These are phyloP conservation scores for Licmophora abbreviata DNA, from an alignment of 108 stramenopile species.

Conservation along the genomic window DNA sequence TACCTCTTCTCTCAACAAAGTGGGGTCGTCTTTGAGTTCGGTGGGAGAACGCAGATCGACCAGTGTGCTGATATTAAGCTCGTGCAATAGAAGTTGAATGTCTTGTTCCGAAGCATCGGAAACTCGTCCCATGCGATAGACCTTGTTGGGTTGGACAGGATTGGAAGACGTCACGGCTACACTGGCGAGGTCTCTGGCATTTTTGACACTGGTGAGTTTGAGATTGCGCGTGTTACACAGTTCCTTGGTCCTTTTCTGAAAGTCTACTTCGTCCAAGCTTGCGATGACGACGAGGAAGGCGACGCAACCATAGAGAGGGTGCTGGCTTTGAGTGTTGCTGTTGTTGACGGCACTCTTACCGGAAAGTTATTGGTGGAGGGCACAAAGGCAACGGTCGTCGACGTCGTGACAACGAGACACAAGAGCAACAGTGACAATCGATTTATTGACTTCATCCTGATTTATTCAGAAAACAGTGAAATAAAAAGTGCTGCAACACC, in stretches of 20 bases:
- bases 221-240: slow-evolving; percentile 71
- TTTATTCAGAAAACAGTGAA: too few species aligned
- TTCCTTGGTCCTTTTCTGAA: slow-evolving; percentile 32
- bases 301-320: too few species aligned
- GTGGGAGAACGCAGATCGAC: slow-evolving; percentile 82
- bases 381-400: too few species aligned
- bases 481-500: too few species aligned
- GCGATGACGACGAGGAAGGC: too few species aligned
- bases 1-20: slow-evolving; percentile 53
- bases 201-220: slow-evolving; percentile 73
- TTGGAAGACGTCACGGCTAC: slow-evolving; percentile 43
- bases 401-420: too few species aligned
- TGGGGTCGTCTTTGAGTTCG: slow-evolving; percentile 76
- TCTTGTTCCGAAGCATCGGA: slow-evolving; percentile 80
- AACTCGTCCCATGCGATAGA: slow-evolving; percentile 79
- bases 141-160: slow-evolving; percentile 57
- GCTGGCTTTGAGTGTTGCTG: too few species aligned
- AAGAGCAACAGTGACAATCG: too few species aligned
- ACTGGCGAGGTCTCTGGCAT: slow-evolving; percentile 83
- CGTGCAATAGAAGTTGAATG: slow-evolving; percentile 45
- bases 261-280: slow-evolving; percentile 37
- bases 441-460: too few species aligned
- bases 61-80: slow-evolving; percentile 62
- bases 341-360: too few species aligned
- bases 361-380: too few species aligned